Conservation (phyloP, 1,139 yeast genomes). For the Dujonia santamariae region DNA sequence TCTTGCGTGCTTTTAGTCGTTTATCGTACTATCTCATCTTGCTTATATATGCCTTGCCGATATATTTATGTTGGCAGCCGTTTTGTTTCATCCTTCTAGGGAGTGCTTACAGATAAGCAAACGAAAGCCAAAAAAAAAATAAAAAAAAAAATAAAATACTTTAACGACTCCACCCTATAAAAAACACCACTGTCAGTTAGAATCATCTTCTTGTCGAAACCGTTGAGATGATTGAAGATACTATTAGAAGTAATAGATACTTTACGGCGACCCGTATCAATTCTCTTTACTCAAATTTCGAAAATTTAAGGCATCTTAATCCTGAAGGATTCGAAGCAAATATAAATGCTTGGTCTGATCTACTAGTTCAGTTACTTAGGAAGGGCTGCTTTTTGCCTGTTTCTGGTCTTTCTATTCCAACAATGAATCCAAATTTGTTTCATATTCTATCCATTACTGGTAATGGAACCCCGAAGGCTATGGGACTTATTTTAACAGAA, state of each 20-base stretch:
- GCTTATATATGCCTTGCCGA: no score
- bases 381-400: slow-evolving; percentile 11
- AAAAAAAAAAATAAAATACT: no score
- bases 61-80: no score
- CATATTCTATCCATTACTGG: slow-evolving; percentile 21
- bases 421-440: slow-evolving; percentile 16
- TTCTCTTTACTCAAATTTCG: slow-evolving; percentile 66
- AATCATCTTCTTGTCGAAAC: no score
- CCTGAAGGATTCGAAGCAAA: slow-evolving; percentile 73
- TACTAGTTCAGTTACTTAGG: slow-evolving; percentile 22
- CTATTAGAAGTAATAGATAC: slow-evolving; percentile 16
- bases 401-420: slow-evolving; percentile 21
- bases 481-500: slow-evolving; percentile 24
- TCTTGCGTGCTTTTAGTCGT: no score
- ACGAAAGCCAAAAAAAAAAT: no score
- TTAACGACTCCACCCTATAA: no score
- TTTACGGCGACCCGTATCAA: slow-evolving; percentile 51
- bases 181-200: no score
- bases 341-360: slow-evolving; percentile 55
- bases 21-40: no score
- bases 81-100: no score
- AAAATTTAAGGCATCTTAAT: slow-evolving; percentile 47
- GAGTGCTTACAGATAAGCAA: no score
- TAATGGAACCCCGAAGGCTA: slow-evolving; percentile 28
- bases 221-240: slow-evolving; percentile 12